phyloP scores from a whole-genome alignment of 2,329 filamentous ascomycete species.

The Colletotrichum neosansevieriae region DNA sequence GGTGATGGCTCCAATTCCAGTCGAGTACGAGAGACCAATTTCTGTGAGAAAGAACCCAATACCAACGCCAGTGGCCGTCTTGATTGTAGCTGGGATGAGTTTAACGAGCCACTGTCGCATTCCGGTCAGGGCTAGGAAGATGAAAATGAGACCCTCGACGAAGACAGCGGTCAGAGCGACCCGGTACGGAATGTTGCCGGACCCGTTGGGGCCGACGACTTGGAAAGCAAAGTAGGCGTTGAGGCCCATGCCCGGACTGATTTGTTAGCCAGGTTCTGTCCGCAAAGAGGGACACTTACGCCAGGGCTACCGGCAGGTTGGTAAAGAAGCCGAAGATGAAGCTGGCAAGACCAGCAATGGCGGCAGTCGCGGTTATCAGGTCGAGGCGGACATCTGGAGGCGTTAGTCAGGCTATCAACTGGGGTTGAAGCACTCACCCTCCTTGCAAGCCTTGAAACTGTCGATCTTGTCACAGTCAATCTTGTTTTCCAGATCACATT shows the following conservation, averaged over 20 bases:
- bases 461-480: conserved; percentile 62
- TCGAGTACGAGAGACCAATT: conserved; percentile 79
- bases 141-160: conserved; percentile 73
- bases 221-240: conserved; percentile 78
- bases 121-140: conserved; percentile 73
- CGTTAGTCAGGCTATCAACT: conserved; percentile 14
- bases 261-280: conserved; percentile 31
- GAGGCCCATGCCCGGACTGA: conserved; percentile 74
- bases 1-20: conserved; percentile 86
- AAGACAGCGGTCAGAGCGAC: conserved; percentile 74
- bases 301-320: conserved; percentile 82
- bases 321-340: conserved; percentile 84
- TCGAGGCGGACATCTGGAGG: conserved; percentile 74
- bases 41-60: conserved; percentile 75
- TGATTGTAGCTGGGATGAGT: conserved; percentile 73
- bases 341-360: conserved; percentile 79
- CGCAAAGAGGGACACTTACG: conserved; percentile 61
- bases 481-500: conserved; percentile 64
- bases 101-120: conserved; percentile 80
- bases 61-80: conserved; percentile 74
- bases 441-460: conserved; percentile 60
- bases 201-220: conserved; percentile 71
- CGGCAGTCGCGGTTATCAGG: conserved; percentile 86
- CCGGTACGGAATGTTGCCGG: conserved; percentile 67
- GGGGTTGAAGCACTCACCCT: conserved; percentile 51